Conservation (phyloP, 371 early-diverging fungal genomes). For the Circinella minor region DNA sequence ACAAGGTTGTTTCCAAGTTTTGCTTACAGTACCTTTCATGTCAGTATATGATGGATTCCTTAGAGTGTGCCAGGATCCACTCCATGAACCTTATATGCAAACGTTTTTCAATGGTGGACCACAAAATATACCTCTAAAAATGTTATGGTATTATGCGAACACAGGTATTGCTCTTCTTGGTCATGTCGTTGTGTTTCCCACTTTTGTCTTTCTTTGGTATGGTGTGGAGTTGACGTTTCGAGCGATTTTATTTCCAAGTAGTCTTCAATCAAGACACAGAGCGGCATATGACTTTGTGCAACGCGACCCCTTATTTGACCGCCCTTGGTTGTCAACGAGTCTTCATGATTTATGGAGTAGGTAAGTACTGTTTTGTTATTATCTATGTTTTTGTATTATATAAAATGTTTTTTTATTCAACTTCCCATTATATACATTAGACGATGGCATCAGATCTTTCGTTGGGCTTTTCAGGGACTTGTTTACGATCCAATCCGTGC, state of each 20-base stretch:
- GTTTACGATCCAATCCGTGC: constrained; percentile 31
- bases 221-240: background rate
- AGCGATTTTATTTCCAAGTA: constrained; percentile 8
- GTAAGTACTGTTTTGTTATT: background rate
- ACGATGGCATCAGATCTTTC: constrained; percentile 46
- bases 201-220: constrained; percentile 20
- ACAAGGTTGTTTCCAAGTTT: constrained; percentile 5
- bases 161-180: constrained; percentile 28
- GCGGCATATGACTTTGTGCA: constrained; percentile 19
- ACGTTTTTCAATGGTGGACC: background rate
- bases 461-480: constrained; percentile 30
- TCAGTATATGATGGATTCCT: constrained; percentile 31
- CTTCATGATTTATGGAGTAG: constrained; percentile 37
- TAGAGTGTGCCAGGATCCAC: constrained; percentile 29
- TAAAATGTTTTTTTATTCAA: background rate
- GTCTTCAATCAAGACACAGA: background rate
- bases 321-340: constrained; percentile 32
- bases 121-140: background rate
- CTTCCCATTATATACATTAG: background rate
- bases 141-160: constrained; percentile 22
- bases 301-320: constrained; percentile 33
- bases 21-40: constrained; percentile 28
- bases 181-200: constrained; percentile 30
- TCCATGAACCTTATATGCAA: constrained; percentile 4
- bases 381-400: too few relatives aligned